Base-by-base conservation (phyloP, 352 stramenopile genomes). In the Thraustotheca clavata region DNA sequence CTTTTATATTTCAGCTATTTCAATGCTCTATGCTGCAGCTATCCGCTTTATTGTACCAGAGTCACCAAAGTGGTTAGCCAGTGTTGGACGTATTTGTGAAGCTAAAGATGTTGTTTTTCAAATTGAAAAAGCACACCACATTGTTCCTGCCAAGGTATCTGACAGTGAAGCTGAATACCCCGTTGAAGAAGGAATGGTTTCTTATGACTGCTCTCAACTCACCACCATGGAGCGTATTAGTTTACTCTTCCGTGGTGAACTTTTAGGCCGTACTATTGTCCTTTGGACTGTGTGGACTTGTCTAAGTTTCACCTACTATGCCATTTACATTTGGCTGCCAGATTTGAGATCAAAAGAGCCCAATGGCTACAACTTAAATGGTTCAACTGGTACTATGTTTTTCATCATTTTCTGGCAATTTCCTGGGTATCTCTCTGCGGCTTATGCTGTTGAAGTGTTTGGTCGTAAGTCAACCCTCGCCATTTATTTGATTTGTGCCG, bases 41-140 rank as follows among this genome's bases (percentile, higher is more conserved):
- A 76, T 89, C 33, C 73, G 75, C 20, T 73, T 82, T 31, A 72
- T 49, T 26, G 74, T 87, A 40, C 80, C 76, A 0, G 80, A 89
- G 67, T 87, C 77, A n/a, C 77, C 80, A 41, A 85, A 86, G 67
- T 89, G 80, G 80, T 70, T 87, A 9, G 80, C 80, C 26, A 83
- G 73, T 31, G 77, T 89, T 20, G 77, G 77, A 7, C 76, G 80
- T 20, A 80, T 80, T 32, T 70, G 85, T 3, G 77, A 87, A 55
- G 80, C 80, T 9, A 49, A 85, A 6, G 68, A 67, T 8, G 77
- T 89, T n/a, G 77, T 87, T 8, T 71, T 82, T 54, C 38, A 31
- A 7, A 86, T 89, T 18, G 80, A 89, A 39, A 75, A 67, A 14
- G 69, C 67, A 0, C 76, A 86, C 60, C 75, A 76, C 11, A 49